These are phyloP conservation scores for Trichosporon inkin DNA, from an alignment of 1,284 basidiomycete species.

Conservation along the genomic window DNA sequence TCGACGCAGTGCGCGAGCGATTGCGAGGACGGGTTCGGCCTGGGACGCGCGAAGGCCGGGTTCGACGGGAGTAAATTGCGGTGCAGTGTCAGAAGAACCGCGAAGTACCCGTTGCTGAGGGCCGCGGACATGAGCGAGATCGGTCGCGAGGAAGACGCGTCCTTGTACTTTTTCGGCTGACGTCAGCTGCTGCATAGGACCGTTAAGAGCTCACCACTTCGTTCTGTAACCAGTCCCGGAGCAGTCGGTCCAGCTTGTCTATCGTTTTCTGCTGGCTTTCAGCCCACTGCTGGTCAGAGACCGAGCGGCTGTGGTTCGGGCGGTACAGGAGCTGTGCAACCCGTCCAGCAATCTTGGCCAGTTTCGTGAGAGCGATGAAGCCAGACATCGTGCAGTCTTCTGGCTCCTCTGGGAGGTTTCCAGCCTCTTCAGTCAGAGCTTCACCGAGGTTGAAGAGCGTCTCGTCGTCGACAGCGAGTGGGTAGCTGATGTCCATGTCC, in stretches of 20 bases:
- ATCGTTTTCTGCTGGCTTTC: constrained; percentile 67
- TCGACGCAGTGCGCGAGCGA: constrained; percentile 45
- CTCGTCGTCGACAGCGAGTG: constrained; percentile 74
- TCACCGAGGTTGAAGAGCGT: constrained; percentile 54
- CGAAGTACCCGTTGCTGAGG: constrained; percentile 82
- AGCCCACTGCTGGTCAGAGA: constrained; percentile 63
- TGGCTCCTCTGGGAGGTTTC: constrained; percentile 55
- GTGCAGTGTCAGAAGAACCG: constrained; percentile 78
- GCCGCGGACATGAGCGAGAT: constrained; percentile 67
- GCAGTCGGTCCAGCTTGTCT: constrained; percentile 67
- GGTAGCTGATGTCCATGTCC: constrained; percentile 58
- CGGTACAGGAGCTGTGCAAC: constrained; percentile 57
- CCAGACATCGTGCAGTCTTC: constrained; percentile 61
- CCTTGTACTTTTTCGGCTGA: constrained; percentile 63
- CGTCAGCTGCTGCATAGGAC: not conserved
- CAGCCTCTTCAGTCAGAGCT: constrained; percentile 18
- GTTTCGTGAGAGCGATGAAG: constrained; percentile 65
- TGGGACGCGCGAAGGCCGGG: constrained; percentile 42
- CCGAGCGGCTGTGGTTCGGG: constrained; percentile 35
- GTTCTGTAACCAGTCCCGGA: constrained; percentile 75
- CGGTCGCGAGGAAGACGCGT: constrained; percentile 34
- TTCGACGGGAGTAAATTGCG: constrained; percentile 66
- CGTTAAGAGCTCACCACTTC: constrained; percentile 38
- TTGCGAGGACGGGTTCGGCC: constrained; percentile 43
- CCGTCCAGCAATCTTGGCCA: constrained; percentile 72